Evolutionary conservation across 2,329 filamentous ascomycete species (phyloP).

Genomic region (Diplodia scrobiculata): DNA sequence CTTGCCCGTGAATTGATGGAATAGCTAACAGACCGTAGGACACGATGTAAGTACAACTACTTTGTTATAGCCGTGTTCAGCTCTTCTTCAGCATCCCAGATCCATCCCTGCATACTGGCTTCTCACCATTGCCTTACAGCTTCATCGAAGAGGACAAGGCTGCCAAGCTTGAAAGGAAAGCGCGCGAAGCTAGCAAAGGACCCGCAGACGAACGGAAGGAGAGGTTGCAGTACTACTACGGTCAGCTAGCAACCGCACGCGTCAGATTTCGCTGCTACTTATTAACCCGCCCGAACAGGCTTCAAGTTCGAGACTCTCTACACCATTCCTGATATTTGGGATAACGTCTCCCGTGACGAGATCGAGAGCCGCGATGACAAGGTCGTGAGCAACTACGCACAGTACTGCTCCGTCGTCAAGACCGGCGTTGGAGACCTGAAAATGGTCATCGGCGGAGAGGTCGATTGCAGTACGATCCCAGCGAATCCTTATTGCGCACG

Average conservation of each 20-base stretch:
- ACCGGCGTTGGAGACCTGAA: slow-evolving; percentile 78
- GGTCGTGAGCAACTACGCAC: slow-evolving; percentile 82
- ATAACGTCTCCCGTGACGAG: slow-evolving; percentile 68
- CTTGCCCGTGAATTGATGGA: background rate
- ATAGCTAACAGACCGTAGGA: slow-evolving; percentile 45
- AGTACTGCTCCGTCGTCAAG: slow-evolving; percentile 92
- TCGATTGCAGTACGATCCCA: slow-evolving; percentile 71
- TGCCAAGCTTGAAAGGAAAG: slow-evolving; percentile 61
- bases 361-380: slow-evolving; percentile 75
- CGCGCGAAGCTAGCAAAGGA: slow-evolving; percentile 39
- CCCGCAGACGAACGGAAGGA: background rate
- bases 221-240: background rate
- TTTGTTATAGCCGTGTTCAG: background rate
- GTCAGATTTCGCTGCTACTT: background rate
- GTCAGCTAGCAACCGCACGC: background rate
- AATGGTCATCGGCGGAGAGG: slow-evolving; percentile 86
- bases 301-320: slow-evolving; percentile 95
- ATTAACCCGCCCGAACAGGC: slow-evolving; percentile 43
- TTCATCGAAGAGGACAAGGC: slow-evolving; percentile 90
- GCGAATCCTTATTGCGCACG: slow-evolving; percentile 29
- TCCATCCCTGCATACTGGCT: background rate
- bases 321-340: slow-evolving; percentile 74
- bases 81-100: background rate
- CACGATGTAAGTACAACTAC: slow-evolving; percentile 54
- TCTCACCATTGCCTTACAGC: slow-evolving; percentile 48